Evolutionary conservation across 805 yeast genomes (phyloP), one percentile per base, ranked within the genome.

Genomic region (Nakazawaea peltata): DNA sequence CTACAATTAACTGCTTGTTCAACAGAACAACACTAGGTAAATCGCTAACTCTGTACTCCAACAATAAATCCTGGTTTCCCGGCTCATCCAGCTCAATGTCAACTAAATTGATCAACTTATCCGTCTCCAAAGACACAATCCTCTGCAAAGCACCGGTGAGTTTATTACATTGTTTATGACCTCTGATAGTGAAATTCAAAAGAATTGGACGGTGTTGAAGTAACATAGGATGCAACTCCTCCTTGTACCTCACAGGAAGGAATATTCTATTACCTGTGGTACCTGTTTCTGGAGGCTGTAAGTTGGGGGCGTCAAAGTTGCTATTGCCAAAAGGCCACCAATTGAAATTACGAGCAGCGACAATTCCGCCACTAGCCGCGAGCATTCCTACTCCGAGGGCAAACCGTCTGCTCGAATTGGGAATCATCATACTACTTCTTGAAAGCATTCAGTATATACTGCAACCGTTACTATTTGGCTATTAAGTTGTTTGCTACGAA

Each of bases 11-110:
- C 34, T 82, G 86, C 37, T 81, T 81, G 41, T 71, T 62, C 33
- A 84, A 65, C 7, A 80, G 74, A 2, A 85, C 77, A 3, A 84
- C 57, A 0, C 80, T 68, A 3, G 95, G 95, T 4, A 83, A 63
- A 23, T 63, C 59, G 33, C 45, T 51, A 5, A 62, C 69, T 19
- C 67, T 65, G 50, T 79, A 85, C 30, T 77, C 67, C 29, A 67
- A 53, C 54, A 74, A 54, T 37, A 83, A 56, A 9, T 73, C 82
- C 32, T 68, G 65, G 16, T 79, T 77, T 2, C 70, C 86, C 9
- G 68, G 69, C 41, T 74, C 73, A 49, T 83, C 92, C 23, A 77
- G 64, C 47, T 82, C 83, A 13, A 83, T 69, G 49, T 81, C 87
- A 7, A 80, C 92, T 60, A 76, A 61, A 46, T 74, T 72, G 23